Evolutionary conservation across 2,329 filamentous ascomycete species (phyloP).

Genomic region (Pseudocercospora cruenta): DNA sequence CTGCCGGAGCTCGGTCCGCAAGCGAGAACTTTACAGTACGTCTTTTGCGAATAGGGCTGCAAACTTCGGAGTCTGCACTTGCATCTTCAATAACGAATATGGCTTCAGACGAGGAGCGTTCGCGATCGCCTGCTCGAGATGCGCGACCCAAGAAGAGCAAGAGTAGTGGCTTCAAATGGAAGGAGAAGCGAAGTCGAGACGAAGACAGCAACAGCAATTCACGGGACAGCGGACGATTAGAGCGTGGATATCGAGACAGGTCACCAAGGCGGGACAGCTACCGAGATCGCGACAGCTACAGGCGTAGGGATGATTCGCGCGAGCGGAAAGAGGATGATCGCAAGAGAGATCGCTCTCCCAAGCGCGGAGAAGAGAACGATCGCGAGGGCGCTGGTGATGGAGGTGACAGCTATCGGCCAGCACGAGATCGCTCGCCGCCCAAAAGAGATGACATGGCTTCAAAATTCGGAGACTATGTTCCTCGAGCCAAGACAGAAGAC

Average conservation of each 20-base stretch:
- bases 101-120: slow-evolving; percentile 30
- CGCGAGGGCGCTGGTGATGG: slow-evolving; percentile 43
- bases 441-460: slow-evolving; percentile 14
- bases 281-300: slow-evolving; percentile 27
- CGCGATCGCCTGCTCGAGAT: slow-evolving; percentile 37
- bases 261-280: slow-evolving; percentile 36
- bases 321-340: slow-evolving; percentile 19
- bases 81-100: neutral
- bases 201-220: slow-evolving; percentile 24
- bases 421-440: slow-evolving; percentile 14
- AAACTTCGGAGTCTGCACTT: neutral
- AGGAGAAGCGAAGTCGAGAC: slow-evolving; percentile 37
- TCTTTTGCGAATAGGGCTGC: neutral
- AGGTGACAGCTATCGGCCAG: slow-evolving; percentile 45
- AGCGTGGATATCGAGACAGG: slow-evolving; percentile 41
- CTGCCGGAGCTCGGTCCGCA: neutral
- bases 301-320: slow-evolving; percentile 16
- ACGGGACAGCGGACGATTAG: slow-evolving; percentile 31
- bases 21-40: neutral
- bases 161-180: slow-evolving; percentile 43
- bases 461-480: slow-evolving; percentile 6
- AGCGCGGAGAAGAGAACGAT: slow-evolving; percentile 21
- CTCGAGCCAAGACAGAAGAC: slow-evolving; percentile 8
- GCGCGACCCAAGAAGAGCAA: slow-evolving; percentile 36
- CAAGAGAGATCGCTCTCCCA: slow-evolving; percentile 35